Conservation (phyloP, 1,139 yeast species). For the Yamadazyma blattariae region DNA sequence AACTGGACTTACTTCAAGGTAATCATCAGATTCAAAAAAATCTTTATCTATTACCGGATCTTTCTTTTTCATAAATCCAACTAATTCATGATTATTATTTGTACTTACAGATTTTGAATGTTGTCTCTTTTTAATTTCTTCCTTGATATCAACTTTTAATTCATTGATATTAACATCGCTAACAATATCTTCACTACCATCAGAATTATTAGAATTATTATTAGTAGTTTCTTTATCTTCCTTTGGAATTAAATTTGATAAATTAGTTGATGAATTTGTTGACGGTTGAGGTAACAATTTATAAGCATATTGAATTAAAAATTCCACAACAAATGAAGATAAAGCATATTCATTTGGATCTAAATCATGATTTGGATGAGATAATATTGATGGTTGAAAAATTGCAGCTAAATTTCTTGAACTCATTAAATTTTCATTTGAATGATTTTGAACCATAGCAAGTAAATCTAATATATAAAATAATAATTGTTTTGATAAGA, state of each 20-base stretch:
- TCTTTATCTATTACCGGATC: slow-evolving; percentile 1
- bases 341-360: slow-evolving; percentile 87
- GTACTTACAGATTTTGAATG: slow-evolving; percentile 62
- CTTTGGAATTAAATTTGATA: background rate
- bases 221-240: background rate
- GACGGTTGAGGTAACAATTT: slow-evolving; percentile 58
- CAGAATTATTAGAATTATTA: background rate
- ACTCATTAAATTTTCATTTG: slow-evolving; percentile 83
- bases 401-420: slow-evolving; percentile 92
- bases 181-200: slow-evolving; percentile 2
- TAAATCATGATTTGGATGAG: slow-evolving; percentile 91
- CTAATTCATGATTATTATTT: slow-evolving; percentile 47
- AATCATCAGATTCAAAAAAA: slow-evolving; percentile 1
- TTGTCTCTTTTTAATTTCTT: slow-evolving; percentile 28
- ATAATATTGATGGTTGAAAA: slow-evolving; percentile 90
- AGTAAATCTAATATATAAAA: slow-evolving; percentile 84
- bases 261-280: background rate
- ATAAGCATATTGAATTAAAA: slow-evolving; percentile 82
- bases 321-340: slow-evolving; percentile 84
- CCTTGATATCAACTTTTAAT: background rate
- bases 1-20: background rate
- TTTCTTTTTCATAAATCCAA: slow-evolving; percentile 17
- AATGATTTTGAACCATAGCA: slow-evolving; percentile 79
- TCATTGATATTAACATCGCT: background rate
- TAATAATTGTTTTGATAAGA: slow-evolving; percentile 73